Evolutionary conservation across 305 asterid genomes (phyloP).

Genomic region (Fraxinus floribunda): DNA sequence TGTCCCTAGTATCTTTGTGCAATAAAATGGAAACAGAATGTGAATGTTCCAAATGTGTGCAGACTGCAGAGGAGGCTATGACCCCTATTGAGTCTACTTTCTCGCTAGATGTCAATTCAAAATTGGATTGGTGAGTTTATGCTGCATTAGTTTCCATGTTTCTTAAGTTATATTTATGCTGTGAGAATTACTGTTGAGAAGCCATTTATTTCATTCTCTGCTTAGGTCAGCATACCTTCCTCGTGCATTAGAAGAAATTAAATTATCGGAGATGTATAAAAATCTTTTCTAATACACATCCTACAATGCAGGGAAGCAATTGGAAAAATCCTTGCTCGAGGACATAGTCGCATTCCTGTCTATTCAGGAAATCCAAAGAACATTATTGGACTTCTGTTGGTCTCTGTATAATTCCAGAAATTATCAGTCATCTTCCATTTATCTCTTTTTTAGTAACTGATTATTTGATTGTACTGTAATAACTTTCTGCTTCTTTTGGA

Average conservation of each 20-base stretch:
- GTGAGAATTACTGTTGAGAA: neutral
- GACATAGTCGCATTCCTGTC: constrained; percentile 97
- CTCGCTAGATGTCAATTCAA: constrained; percentile 84
- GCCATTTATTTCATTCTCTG: neutral
- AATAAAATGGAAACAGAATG: too few relatives aligned
- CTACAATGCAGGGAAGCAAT: constrained; percentile 80
- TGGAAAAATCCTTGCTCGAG: constrained; percentile 89
- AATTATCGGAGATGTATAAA: neutral
- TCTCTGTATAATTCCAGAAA: constrained; percentile 32
- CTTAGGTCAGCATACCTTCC: neutral
- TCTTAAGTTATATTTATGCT: neutral
- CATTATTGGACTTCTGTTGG: constrained; percentile 95
- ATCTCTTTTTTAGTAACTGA: constrained; percentile 1
- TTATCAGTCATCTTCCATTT: constrained; percentile 8
- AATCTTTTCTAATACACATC: constrained; percentile 2
- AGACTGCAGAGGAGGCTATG: constrained; percentile 98
- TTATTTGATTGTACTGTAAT: constrained; percentile 18
- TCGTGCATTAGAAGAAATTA: neutral
- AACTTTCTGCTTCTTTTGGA: constrained; percentile 17
- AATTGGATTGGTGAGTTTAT: constrained; percentile 82
- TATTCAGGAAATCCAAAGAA: constrained; percentile 77
- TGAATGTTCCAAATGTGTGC: constrained; percentile 30
- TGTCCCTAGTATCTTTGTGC: too few relatives aligned
- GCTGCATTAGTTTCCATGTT: constrained; percentile 3
- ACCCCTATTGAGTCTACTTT: constrained; percentile 95